phyloP scores from a whole-genome alignment of 169 alveolate species.

The Eimeria zaria region DNA sequence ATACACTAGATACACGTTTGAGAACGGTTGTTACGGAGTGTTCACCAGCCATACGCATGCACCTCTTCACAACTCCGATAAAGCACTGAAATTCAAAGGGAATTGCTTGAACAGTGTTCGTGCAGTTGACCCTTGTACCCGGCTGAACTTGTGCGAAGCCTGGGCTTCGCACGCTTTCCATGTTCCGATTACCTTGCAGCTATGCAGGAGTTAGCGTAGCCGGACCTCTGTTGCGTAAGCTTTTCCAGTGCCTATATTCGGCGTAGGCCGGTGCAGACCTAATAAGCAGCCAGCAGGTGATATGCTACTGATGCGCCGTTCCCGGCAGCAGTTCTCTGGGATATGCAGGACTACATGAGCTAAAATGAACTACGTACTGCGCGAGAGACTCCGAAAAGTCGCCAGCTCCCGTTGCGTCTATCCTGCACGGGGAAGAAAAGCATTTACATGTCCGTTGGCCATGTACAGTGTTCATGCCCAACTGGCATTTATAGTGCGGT shows the following conservation, averaged over 20 bases:
- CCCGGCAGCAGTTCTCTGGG: background rate
- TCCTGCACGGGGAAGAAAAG: background rate
- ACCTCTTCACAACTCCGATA: conserved; percentile 76
- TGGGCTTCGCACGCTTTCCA: background rate
- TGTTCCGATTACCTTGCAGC: background rate
- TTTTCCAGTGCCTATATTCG: background rate
- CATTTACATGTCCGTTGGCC: background rate
- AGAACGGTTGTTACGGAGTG: conserved; percentile 81
- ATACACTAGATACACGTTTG: conserved; percentile 86
- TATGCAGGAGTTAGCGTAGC: background rate
- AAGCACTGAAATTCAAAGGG: conserved; percentile 4
- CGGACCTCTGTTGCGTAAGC: conserved; percentile 25
- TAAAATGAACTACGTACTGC: background rate
- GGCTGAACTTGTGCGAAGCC: background rate
- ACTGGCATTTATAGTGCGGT: background rate
- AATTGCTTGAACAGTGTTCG: background rate
- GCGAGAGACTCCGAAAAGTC: background rate
- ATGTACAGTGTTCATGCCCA: no score
- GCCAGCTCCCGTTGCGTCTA: background rate
- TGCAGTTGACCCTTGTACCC: background rate
- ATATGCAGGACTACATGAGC: background rate
- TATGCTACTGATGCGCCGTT: background rate
- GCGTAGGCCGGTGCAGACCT: background rate
- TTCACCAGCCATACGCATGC: conserved; percentile 81
- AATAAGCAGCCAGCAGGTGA: background rate